phyloP scores from a whole-genome alignment of 495 filamentous ascomycete genomes.

The Echria macrotheca region DNA sequence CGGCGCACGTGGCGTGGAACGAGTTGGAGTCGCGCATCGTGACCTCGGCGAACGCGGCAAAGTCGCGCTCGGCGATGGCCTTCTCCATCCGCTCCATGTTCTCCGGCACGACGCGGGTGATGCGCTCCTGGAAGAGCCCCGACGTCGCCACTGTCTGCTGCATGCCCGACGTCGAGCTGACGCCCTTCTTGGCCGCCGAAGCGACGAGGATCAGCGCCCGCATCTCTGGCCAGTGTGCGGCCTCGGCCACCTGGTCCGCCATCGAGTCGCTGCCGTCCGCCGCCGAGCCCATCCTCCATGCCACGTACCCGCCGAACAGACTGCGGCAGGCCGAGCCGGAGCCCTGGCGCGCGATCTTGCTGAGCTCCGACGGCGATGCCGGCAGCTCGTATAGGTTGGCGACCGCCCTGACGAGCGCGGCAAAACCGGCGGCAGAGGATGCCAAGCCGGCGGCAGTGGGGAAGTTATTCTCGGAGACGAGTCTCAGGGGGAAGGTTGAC shows the following conservation, averaged over 20 bases:
- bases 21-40: conserved; percentile 95
- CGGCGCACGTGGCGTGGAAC: conserved; percentile 92
- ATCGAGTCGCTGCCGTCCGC: conserved; percentile 75
- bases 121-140: conserved; percentile 69
- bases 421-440: conserved; percentile 88
- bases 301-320: conserved; percentile 92
- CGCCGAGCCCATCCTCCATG: conserved; percentile 72
- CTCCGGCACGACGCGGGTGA: conserved; percentile 66
- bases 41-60: conserved; percentile 77
- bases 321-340: conserved; percentile 89
- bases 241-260: conserved; percentile 80
- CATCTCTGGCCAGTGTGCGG: conserved; percentile 91
- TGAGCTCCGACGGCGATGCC: conserved; percentile 70
- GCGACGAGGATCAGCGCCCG: conserved; percentile 84
- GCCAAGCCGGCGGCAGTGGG: conserved; percentile 96
- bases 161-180: conserved; percentile 88
- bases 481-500: conserved; percentile 63
- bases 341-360: conserved; percentile 87
- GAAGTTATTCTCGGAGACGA: conserved; percentile 97
- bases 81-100: conserved; percentile 83
- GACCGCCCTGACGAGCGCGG: conserved; percentile 86
- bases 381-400: conserved; percentile 86
- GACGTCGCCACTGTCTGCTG: conserved; percentile 90
- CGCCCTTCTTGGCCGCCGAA: conserved; percentile 88
- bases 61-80: conserved; percentile 72